Evolutionary conservation across 768 basidiomycete genomes (phyloP).

Genomic region (Termitomyces sp.): DNA sequence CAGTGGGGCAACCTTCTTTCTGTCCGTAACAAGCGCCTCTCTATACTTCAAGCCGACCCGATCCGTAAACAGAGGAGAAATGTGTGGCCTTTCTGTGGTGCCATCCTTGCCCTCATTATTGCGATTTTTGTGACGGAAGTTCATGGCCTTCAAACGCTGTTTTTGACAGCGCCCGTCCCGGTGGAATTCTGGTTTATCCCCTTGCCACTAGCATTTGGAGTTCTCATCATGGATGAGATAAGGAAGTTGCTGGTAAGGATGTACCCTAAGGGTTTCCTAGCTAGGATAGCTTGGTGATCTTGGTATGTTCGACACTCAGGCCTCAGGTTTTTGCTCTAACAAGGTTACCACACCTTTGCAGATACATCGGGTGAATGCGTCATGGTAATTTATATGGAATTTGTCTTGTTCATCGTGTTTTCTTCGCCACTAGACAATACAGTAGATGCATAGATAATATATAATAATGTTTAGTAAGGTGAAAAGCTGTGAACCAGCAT

Average conservation of each 20-base stretch:
- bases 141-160: conserved; percentile 36
- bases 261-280: conserved; percentile 15
- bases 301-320: not conserved
- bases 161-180: conserved; percentile 37
- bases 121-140: conserved; percentile 39
- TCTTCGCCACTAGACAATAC: not conserved
- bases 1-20: too few relatives aligned
- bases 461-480: not conserved
- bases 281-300: conserved; percentile 13
- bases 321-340: not conserved
- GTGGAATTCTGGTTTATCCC: conserved; percentile 45
- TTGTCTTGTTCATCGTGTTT: not conserved
- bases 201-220: conserved; percentile 34
- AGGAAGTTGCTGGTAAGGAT: conserved; percentile 35
- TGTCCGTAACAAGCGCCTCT: conserved; percentile 32
- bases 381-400: not conserved
- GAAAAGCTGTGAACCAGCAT: not conserved
- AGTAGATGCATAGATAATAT: not conserved
- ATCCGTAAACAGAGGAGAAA: conserved; percentile 44
- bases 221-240: conserved; percentile 37
- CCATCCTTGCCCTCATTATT: conserved; percentile 25
- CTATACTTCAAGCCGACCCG: conserved; percentile 36
- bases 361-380: not conserved
- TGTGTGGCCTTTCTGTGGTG: conserved; percentile 19
- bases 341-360: not conserved